A percentile compares a stretch with the other conserved stretches of the same genome.
Evolutionary conservation across 352 stramenopile genomes (phyloP).

Genomic region (Phytopythium aichiense): DNA sequence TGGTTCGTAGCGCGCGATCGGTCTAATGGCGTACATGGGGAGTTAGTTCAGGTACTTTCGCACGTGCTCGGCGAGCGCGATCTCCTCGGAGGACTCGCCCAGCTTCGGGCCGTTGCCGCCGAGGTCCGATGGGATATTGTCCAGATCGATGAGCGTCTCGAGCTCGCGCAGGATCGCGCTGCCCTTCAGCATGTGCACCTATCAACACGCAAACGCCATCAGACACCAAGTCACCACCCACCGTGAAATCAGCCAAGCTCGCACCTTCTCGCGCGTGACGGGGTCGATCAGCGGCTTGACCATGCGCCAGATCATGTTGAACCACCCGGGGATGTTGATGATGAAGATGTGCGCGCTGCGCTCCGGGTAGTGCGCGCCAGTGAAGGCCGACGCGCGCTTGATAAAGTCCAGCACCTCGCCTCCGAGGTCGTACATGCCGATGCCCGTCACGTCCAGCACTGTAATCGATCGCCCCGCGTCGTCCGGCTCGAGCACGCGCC

Average conservation of each 20-base stretch:
- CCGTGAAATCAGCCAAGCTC: not conserved
- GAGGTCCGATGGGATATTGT: constrained; percentile 72
- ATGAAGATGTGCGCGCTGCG: constrained; percentile 93
- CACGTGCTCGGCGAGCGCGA: constrained; percentile 57
- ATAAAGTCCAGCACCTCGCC: constrained; percentile 89
- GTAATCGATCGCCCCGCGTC: constrained; percentile 75
- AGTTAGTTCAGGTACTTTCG: constrained; percentile 49
- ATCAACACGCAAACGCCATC: not conserved
- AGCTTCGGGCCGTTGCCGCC: constrained; percentile 54
- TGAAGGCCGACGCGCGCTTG: constrained; percentile 82
- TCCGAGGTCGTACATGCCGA: constrained; percentile 86
- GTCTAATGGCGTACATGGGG: not conserved
- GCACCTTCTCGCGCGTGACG: constrained; percentile 93
- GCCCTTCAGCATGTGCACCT: constrained; percentile 82
- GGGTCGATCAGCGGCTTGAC: constrained; percentile 92
- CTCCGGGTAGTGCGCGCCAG: constrained; percentile 91
- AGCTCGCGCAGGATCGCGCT: constrained; percentile 71
- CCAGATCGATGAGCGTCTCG: constrained; percentile 61
- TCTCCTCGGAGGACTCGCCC: constrained; percentile 71
- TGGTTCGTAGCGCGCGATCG: not conserved
- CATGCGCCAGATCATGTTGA: constrained; percentile 92
- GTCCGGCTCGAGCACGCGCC: constrained; percentile 73
- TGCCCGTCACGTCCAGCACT: constrained; percentile 80
- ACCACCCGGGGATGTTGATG: constrained; percentile 95
- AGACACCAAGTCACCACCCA: not conserved